These are phyloP conservation scores for Gastrolobium bilobum DNA, from an alignment of 306 rosid genomes.

Conservation along the genomic window DNA sequence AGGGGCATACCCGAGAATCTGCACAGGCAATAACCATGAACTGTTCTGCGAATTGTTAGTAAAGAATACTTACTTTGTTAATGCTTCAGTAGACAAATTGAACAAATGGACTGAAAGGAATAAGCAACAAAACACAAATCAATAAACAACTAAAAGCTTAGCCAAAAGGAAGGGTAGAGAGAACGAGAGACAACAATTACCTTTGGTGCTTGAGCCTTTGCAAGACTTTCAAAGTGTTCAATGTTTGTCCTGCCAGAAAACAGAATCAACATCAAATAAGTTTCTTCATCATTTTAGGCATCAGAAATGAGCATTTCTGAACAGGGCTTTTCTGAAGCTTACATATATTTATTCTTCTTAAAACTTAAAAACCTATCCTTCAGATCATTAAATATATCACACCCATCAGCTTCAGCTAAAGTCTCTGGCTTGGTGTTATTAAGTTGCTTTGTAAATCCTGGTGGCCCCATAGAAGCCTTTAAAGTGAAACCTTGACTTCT, in stretches of 20 bases:
- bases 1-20: conserved; percentile 98
- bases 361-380: conserved; percentile 81
- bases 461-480: conserved; percentile 72
- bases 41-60: conserved; percentile 76
- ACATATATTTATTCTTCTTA: conserved; percentile 77
- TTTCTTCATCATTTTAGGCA: conserved; percentile 29
- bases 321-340: conserved; percentile 50
- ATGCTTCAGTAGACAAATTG: conserved; percentile 28
- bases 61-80: conserved; percentile 18
- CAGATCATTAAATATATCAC: conserved; percentile 67
- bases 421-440: conserved; percentile 54
- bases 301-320: neutral
- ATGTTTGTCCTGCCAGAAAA: conserved; percentile 65
- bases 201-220: conserved; percentile 87
- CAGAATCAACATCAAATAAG: conserved; percentile 43
- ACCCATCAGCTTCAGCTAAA: conserved; percentile 53
- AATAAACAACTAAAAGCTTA: conserved; percentile 20
- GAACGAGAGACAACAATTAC: conserved; percentile 48
- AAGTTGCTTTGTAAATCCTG: conserved; percentile 63
- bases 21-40: conserved; percentile 98
- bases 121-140: conserved; percentile 23
- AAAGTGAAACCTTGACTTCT: conserved; percentile 58
- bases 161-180: conserved; percentile 2
- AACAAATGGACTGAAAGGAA: conserved; percentile 38
- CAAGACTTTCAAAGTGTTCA: conserved; percentile 79